Evolutionary conservation across 768 basidiomycete genomes (phyloP), one percentile per base, ranked within the genome.

Genomic region (Tylopilus cervinicoccineus): DNA sequence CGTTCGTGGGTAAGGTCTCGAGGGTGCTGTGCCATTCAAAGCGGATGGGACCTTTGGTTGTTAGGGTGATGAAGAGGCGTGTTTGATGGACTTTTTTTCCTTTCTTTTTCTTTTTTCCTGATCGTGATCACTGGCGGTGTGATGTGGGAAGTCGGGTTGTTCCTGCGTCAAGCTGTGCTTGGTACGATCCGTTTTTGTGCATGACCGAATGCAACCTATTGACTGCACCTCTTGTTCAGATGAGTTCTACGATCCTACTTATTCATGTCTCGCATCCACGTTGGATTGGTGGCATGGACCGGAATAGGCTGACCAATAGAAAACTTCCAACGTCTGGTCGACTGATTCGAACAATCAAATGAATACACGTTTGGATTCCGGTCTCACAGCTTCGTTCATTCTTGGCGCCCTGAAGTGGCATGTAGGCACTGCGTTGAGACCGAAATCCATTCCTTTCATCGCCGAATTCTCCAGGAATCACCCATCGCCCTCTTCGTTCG

Each of bases 241-340:
- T 48, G 20, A 20, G 26, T 38, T 19, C 22, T 27, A 33, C 49
- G 27, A 31, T 32, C 45, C 29, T 24, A 2, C n/a, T n/a, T 39
- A 19, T 23, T 47, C 38, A 43, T 45, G 42, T 31, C 24, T 50
- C 34, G 10, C 20, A 41, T 20, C 38, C 38, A 28, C 23, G 36
- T 20, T 29, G 27, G 14, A 33, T 31, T 26, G 31, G 17, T 24
- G 33, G 48, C 42, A 28, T 33, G 44, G 45, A 38, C 47, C 20
- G 34, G 51, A 29, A 51, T 48, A 48, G 20, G 46, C 47, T 47
- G 52, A 31, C 26, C 43, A 43, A 50, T 62, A 51, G 33, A 50
- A 44, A 17, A 24, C 45, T 36, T 31, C 24, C 38, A 27, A 39
- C 37, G 13, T 33, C 38, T 38, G 44, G 44, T 46, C 40, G 29